phyloP scores from a whole-genome alignment of 1,284 basidiomycete genomes.

The Meripilus lineatus region DNA sequence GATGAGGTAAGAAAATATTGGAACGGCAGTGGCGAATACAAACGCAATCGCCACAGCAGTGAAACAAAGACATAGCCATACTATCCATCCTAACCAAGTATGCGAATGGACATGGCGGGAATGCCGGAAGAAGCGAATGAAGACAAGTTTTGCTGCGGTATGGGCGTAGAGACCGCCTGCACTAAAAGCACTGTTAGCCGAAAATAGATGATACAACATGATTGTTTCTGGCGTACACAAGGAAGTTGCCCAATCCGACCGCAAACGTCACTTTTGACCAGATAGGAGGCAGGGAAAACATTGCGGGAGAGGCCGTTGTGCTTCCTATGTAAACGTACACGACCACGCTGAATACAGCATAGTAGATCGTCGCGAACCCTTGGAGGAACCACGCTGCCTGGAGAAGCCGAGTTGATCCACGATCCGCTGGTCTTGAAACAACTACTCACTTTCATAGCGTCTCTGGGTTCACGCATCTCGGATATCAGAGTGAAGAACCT shows the following conservation, averaged over 20 bases:
- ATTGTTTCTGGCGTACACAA: conserved; percentile 34
- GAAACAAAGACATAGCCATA: conserved; percentile 48
- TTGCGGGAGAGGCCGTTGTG: conserved; percentile 49
- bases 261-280: conserved; percentile 49
- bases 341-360: conserved; percentile 45
- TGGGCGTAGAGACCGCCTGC: conserved; percentile 46
- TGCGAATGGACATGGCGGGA: conserved; percentile 53
- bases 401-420: background rate
- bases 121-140: conserved; percentile 56
- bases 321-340: conserved; percentile 56
- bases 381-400: conserved; percentile 51
- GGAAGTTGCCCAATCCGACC: conserved; percentile 43
- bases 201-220: background rate
- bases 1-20: conserved; percentile 50
- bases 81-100: conserved; percentile 52
- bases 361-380: conserved; percentile 46
- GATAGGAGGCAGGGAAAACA: conserved; percentile 43
- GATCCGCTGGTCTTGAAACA: background rate
- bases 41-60: conserved; percentile 42
- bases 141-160: conserved; percentile 55
- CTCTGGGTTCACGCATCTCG: conserved; percentile 46
- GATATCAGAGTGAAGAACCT: conserved; percentile 56
- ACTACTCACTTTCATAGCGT: conserved; percentile 49
- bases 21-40: conserved; percentile 50
- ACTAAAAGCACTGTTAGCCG: conserved; percentile 20